phyloP scores from a whole-genome alignment of 176 grass and related monocot genomes.

The Triticum dicoccoides region DNA sequence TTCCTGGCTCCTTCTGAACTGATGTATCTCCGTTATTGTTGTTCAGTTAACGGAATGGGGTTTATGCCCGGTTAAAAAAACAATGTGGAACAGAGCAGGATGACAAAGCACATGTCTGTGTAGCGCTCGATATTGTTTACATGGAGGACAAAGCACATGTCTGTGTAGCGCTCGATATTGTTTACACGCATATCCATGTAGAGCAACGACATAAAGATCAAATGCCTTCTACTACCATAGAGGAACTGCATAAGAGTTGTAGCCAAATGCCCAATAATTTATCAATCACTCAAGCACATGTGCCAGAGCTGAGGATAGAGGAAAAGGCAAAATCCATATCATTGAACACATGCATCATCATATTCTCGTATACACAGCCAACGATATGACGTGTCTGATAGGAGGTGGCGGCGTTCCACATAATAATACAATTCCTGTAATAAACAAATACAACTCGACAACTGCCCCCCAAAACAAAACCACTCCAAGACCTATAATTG shows the following conservation, averaged over 20 bases:
- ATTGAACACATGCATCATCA: slow-evolving; percentile 34
- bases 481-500: slow-evolving; percentile 35
- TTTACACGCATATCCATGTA: no score
- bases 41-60: no score
- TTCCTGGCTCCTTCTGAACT: no score
- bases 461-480: slow-evolving; percentile 18
- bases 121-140: no score
- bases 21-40: no score
- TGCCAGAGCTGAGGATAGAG: neutral
- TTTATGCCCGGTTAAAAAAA: no score
- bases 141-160: no score
- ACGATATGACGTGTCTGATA: slow-evolving; percentile 28
- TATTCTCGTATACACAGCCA: slow-evolving; percentile 40
- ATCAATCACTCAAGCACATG: neutral
- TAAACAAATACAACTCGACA: slow-evolving; percentile 31
- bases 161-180: no score
- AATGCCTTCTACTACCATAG: no score
- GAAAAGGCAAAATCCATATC: neutral
- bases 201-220: no score
- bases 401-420: slow-evolving; percentile 9
- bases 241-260: neutral
- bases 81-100: no score
- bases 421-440: slow-evolving; percentile 34
- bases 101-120: no score
- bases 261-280: neutral